Conservation (phyloP, 1,139 yeast species). For the Debaryomyces fabryi region DNA sequence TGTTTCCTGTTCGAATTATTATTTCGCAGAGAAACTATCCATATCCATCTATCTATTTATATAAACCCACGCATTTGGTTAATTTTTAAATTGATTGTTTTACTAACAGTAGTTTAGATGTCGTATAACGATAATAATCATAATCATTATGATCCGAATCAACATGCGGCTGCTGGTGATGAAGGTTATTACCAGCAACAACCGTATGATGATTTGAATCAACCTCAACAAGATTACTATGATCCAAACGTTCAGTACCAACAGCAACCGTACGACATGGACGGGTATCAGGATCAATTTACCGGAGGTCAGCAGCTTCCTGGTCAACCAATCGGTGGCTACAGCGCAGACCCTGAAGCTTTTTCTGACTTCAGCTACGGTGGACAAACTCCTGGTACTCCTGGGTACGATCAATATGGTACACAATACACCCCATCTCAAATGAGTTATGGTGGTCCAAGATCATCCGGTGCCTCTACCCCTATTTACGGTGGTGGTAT, state of each 20-base stretch:
- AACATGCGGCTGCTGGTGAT: slow-evolving; percentile 35
- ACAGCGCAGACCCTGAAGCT: slow-evolving; percentile 68
- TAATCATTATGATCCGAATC: slow-evolving; percentile 52
- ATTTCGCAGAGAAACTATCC: background rate
- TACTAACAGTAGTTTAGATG: slow-evolving; percentile 40
- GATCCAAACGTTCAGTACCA: slow-evolving; percentile 57
- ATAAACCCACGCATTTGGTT: slow-evolving; percentile 1
- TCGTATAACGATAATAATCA: slow-evolving; percentile 56
- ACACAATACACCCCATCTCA: slow-evolving; percentile 82
- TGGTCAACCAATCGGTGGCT: slow-evolving; percentile 53
- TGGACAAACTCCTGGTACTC: slow-evolving; percentile 67
- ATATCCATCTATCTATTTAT: slow-evolving; percentile 3
- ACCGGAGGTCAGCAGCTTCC: slow-evolving; percentile 32
- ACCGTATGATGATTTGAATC: slow-evolving; percentile 38
- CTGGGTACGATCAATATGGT: slow-evolving; percentile 75
- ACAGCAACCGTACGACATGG: slow-evolving; percentile 52
- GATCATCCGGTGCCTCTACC: slow-evolving; percentile 94
- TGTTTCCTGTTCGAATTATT: slow-evolving; percentile 4
- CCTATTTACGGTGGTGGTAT: slow-evolving; percentile 83
- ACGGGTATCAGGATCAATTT: slow-evolving; percentile 48
- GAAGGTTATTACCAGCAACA: slow-evolving; percentile 55
- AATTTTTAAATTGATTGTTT: background rate
- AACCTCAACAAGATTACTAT: slow-evolving; percentile 42
- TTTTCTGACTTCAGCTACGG: slow-evolving; percentile 79
- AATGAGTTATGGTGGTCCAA: slow-evolving; percentile 80